Evolutionary conservation across 345 rosid genomes (phyloP), one percentile per base, ranked within the genome.

Genomic region (Syzygium aromaticum): DNA sequence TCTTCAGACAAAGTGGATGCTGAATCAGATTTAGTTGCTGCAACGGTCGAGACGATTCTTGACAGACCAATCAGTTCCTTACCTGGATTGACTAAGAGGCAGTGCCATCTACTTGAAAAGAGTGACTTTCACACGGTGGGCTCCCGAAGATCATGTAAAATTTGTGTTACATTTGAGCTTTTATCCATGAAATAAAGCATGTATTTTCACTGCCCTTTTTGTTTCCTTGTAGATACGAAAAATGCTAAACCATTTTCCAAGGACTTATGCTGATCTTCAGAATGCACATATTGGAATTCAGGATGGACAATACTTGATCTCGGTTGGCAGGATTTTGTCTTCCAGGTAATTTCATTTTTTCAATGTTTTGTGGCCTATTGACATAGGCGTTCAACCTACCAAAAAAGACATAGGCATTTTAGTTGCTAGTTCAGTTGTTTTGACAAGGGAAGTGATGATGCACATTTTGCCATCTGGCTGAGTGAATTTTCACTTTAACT

Each of bases 261-360:
- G 96, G 88, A 95, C 97, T 90, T 96, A 96, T 91, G 99, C 94
- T 64, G 99, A 96, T 92, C 92, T 95, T 88, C 97, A 92, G 91
- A 98, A 96, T 88, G 96, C 97, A 25, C 96, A 92, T 46, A 90
- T 89, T 90, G 97, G 94, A 88, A 90, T 96, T 80, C 93, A 92
- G 86, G 98, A 95, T 92, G 98, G 99, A 54, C 97, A 96, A 89
- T 94, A 98, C 93, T 90, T 96, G 89, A 95, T 96, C 85, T 96
- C 97, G 88, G 92, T 95, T 90, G 99, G 99, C 73, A 94, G 91
- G 90, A 78, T 95, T 86, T 77, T 93, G 54, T 94, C 98, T 89
- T 98, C 99, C 90, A 95, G 94, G 99, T 96, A 88, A 89, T 90
- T 88, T 38, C 54, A 12, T 57, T 80, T 84, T 53, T 84, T 78